These are phyloP conservation scores for Liquidambar formosana DNA, from an alignment of 164 flowering plant species.

Conservation along the genomic window DNA sequence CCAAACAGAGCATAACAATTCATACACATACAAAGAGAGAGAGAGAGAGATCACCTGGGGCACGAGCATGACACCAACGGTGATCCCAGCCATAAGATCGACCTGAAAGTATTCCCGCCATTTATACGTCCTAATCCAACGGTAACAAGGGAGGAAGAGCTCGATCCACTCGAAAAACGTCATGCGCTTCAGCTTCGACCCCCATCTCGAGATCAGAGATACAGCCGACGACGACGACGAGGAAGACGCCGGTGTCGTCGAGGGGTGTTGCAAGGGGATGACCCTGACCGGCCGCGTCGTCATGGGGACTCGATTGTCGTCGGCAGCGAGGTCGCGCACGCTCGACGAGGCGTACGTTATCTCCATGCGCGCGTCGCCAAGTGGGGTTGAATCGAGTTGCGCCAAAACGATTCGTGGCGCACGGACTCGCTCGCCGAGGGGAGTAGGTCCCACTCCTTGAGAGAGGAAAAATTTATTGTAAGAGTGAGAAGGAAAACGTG, in stretches of 20 bases:
- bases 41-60: slow-evolving; percentile 68
- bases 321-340: slow-evolving; percentile 34
- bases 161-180: slow-evolving; percentile 63
- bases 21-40: neutral
- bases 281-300: slow-evolving; percentile 48
- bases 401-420: no score
- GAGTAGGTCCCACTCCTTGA: no score
- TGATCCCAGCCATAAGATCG: slow-evolving; percentile 84
- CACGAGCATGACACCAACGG: slow-evolving; percentile 96
- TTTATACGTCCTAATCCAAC: slow-evolving; percentile 81
- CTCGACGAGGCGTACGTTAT: slow-evolving; percentile 74
- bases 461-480: no score
- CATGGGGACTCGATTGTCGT: slow-evolving; percentile 15
- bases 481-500: no score
- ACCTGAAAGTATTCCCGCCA: slow-evolving; percentile 78
- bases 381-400: no score
- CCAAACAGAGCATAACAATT: slow-evolving; percentile 6
- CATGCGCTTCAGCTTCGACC: slow-evolving; percentile 48
- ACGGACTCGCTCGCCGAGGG: no score
- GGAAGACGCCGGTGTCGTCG: slow-evolving; percentile 21
- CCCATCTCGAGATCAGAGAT: slow-evolving; percentile 33
- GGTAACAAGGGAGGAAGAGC: slow-evolving; percentile 64
- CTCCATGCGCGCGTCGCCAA: slow-evolving; percentile 50
- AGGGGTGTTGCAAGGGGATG: slow-evolving; percentile 57
- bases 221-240: slow-evolving; percentile 13